These are phyloP conservation scores for Elongisporangium prolatum DNA, from an alignment of 352 stramenopile species.

Conservation along the genomic window DNA sequence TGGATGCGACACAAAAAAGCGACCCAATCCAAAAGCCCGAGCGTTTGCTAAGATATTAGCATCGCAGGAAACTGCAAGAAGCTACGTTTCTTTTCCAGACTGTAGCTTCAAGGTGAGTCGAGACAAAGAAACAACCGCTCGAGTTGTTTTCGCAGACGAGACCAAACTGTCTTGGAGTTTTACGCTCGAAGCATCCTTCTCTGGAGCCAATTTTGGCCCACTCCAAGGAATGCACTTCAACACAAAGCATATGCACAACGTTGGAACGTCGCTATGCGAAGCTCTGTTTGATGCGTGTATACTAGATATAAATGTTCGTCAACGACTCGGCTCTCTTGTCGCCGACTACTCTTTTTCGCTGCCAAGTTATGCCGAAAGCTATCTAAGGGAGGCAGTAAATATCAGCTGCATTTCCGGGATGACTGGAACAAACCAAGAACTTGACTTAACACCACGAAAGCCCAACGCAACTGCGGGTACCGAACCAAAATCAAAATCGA, in stretches of 20 bases:
- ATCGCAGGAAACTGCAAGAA: constrained; percentile 56
- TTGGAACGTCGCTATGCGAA: constrained; percentile 43
- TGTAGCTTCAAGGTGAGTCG: constrained; percentile 83
- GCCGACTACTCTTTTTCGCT: constrained; percentile 34
- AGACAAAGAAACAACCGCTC: constrained; percentile 74
- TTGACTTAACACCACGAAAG: neutral
- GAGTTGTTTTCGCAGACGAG: constrained; percentile 80
- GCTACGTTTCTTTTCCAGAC: constrained; percentile 57
- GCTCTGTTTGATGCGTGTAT: constrained; percentile 39
- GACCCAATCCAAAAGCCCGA: constrained; percentile 63
- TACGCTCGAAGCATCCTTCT: constrained; percentile 87
- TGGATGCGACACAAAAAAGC: constrained; percentile 89
- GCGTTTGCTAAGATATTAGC: constrained; percentile 72
- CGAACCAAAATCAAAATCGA: neutral
- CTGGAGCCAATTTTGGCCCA: constrained; percentile 65
- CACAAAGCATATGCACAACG: constrained; percentile 43
- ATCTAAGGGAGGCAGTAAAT: constrained; percentile 29
- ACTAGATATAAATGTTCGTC: constrained; percentile 22
- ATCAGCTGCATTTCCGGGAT: constrained; percentile 3
- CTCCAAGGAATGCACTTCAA: constrained; percentile 67
- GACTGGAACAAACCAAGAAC: neutral
- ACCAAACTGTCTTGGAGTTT: constrained; percentile 75
- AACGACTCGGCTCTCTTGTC: constrained; percentile 21
- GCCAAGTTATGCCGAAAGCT: constrained; percentile 25
- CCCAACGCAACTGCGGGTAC: neutral